A percentile compares a stretch with the other conserved stretches of the same genome.
phyloP scores from a whole-genome alignment of 2,329 filamentous ascomycete species.

The Raffaelea ambrosiae region DNA sequence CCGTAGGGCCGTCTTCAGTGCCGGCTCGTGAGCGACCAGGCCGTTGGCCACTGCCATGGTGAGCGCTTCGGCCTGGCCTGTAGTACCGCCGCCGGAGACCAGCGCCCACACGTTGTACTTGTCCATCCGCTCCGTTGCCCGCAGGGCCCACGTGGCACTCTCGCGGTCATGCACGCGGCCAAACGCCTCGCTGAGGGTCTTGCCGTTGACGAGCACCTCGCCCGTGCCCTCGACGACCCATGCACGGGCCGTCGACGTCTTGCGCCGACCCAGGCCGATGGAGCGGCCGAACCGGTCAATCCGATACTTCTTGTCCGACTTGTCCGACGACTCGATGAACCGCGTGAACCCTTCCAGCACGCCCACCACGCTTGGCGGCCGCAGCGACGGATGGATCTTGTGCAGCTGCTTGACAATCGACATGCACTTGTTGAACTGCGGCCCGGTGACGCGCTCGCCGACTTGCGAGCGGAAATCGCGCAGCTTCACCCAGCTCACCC shows the following conservation, averaged over 20 bases:
- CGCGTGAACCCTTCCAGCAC: conserved; percentile 65
- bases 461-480: conserved; percentile 63
- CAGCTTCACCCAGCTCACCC: conserved; percentile 72
- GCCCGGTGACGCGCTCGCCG: conserved; percentile 64
- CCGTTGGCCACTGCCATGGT: conserved; percentile 85
- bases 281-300: conserved; percentile 74
- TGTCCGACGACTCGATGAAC: conserved; percentile 61
- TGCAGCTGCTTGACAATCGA: conserved; percentile 72
- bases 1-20: conserved; percentile 76
- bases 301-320: conserved; percentile 50
- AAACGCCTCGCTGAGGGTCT: conserved; percentile 73
- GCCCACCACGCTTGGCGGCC: conserved; percentile 58
- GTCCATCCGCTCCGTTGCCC: conserved; percentile 72
- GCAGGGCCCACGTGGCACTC: conserved; percentile 86
- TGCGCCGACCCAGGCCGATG: conserved; percentile 74
- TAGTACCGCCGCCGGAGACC: conserved; percentile 79
- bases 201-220: conserved; percentile 83
- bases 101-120: conserved; percentile 96
- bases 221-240: conserved; percentile 90
- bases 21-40: conserved; percentile 83
- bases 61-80: conserved; percentile 90
- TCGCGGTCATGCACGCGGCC: conserved; percentile 87
- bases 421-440: conserved; percentile 72
- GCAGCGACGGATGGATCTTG: conserved; percentile 70
- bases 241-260: conserved; percentile 76